A percentile compares a stretch with the other conserved stretches of the same genome.
Evolutionary conservation across 2,329 filamentous ascomycete species (phyloP).

Genomic region (Didymella arachidicola): DNA sequence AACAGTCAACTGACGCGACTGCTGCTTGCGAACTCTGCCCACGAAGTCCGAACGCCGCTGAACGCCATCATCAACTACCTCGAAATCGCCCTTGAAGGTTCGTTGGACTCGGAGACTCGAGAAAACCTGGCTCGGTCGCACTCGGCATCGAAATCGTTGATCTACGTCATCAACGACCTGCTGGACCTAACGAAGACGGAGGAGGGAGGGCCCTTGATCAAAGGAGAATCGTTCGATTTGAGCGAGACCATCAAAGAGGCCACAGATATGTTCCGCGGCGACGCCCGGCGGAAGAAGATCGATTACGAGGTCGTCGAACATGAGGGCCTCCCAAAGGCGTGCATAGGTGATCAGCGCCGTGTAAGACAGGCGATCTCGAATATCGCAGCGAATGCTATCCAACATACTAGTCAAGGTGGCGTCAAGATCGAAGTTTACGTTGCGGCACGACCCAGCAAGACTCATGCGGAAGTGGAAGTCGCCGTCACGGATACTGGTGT

Average conservation of each 20-base stretch:
- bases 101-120: slow-evolving; percentile 79
- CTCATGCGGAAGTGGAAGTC: slow-evolving; percentile 74
- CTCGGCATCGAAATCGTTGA: slow-evolving; percentile 88
- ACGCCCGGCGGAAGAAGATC: slow-evolving; percentile 79
- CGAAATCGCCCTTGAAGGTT: slow-evolving; percentile 86
- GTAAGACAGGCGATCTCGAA: slow-evolving; percentile 86
- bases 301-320: slow-evolving; percentile 72
- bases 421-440: slow-evolving; percentile 76
- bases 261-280: slow-evolving; percentile 74
- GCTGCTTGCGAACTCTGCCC: slow-evolving; percentile 84
- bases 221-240: slow-evolving; percentile 81
- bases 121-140: slow-evolving; percentile 86
- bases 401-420: slow-evolving; percentile 73
- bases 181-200: slow-evolving; percentile 89
- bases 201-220: slow-evolving; percentile 78
- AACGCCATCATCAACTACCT: slow-evolving; percentile 96
- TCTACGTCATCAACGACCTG: slow-evolving; percentile 93
- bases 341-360: slow-evolving; percentile 80
- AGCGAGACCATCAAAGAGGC: slow-evolving; percentile 76
- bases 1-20: slow-evolving; percentile 81
- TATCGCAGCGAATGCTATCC: slow-evolving; percentile 82
- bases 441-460: slow-evolving; percentile 46
- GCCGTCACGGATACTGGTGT: slow-evolving; percentile 77
- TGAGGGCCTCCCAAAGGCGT: slow-evolving; percentile 71
- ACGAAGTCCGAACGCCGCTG: slow-evolving; percentile 87